Conservation (phyloP, 371 early-diverging fungal genomes). For the Rhizopus sp. region DNA sequence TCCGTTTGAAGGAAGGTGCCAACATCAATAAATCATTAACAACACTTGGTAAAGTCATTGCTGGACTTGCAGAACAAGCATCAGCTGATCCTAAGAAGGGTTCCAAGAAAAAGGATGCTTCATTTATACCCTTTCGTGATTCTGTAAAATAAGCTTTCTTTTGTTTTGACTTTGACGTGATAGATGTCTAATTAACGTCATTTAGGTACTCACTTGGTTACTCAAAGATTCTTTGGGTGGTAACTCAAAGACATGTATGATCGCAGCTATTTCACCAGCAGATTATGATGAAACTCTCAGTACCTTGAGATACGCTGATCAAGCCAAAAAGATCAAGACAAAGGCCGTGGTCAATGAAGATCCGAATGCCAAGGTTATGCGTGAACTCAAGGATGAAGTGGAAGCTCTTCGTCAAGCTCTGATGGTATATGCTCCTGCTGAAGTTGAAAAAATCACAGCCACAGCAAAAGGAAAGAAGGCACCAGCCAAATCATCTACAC, state of each 20-base stretch:
- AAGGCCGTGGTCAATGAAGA: slow-evolving; percentile 90
- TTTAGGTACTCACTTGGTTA: slow-evolving; percentile 77
- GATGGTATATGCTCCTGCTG: slow-evolving; percentile 56
- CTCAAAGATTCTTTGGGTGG: slow-evolving; percentile 91
- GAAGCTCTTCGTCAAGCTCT: slow-evolving; percentile 64
- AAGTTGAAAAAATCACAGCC: slow-evolving; percentile 36
- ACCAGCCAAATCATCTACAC: slow-evolving; percentile 2
- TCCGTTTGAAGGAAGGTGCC: slow-evolving; percentile 93
- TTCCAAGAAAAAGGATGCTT: slow-evolving; percentile 48
- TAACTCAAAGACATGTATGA: slow-evolving; percentile 89
- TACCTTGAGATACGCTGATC: slow-evolving; percentile 91
- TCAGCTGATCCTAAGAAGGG: slow-evolving; percentile 37
- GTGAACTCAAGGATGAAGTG: slow-evolving; percentile 84
- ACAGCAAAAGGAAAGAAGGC: slow-evolving; percentile 15
- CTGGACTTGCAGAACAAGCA: slow-evolving; percentile 80
- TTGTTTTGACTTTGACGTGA: background rate
- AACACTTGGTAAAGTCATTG: slow-evolving; percentile 96
- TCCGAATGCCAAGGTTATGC: slow-evolving; percentile 73
- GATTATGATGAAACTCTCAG: slow-evolving; percentile 85
- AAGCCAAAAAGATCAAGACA: slow-evolving; percentile 88
- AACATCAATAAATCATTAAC: slow-evolving; percentile 96
- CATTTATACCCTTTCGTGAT: slow-evolving; percentile 82
- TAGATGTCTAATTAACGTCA: background rate
- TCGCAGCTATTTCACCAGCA: slow-evolving; percentile 81
- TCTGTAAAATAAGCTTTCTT: slow-evolving; percentile 50